These are phyloP conservation scores for Beauveria brongniartii DNA, from an alignment of 2,329 filamentous ascomycete genomes.

Conservation along the genomic window DNA sequence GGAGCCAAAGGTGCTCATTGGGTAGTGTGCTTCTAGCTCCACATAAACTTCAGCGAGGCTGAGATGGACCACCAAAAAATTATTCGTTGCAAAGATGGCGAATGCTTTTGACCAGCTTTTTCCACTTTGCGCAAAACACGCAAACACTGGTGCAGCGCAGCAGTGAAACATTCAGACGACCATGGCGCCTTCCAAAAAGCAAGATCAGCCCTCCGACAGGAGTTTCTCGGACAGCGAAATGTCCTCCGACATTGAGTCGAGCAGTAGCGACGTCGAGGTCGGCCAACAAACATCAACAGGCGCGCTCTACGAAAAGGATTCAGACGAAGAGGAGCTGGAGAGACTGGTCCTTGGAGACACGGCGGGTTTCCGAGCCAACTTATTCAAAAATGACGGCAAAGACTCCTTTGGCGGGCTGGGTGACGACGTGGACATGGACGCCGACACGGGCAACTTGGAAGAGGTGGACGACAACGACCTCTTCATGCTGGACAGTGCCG, in stretches of 20 bases:
- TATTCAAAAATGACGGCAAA: slow-evolving; percentile 44
- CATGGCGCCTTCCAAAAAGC: slow-evolving; percentile 26
- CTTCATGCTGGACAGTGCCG: slow-evolving; percentile 72
- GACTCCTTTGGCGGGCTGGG: slow-evolving; percentile 27
- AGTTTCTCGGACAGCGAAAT: slow-evolving; percentile 20
- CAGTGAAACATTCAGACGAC: slow-evolving; percentile 13
- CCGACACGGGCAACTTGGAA: slow-evolving; percentile 46
- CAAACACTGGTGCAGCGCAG: slow-evolving; percentile 11
- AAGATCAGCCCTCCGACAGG: slow-evolving; percentile 22
- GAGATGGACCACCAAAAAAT: slow-evolving; percentile 23
- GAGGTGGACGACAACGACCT: slow-evolving; percentile 68
- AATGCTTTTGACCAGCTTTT: slow-evolving; percentile 13
- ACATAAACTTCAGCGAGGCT: slow-evolving; percentile 21
- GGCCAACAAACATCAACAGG: slow-evolving; percentile 14
- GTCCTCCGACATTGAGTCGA: slow-evolving; percentile 13
- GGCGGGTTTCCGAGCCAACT: slow-evolving; percentile 67
- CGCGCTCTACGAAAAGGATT: slow-evolving; percentile 57
- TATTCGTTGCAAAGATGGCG: slow-evolving; percentile 18
- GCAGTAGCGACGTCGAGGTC: slow-evolving; percentile 23
- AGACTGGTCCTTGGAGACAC: slow-evolving; percentile 81
- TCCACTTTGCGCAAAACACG: slow-evolving; percentile 4
- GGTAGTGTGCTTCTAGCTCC: not conserved
- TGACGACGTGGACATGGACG: slow-evolving; percentile 34
- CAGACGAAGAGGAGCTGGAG: slow-evolving; percentile 78
- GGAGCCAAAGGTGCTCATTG: not conserved